A percentile compares a stretch with the other conserved stretches of the same genome.
Conservation (phyloP, 352 stramenopile genomes). For the Globisporangium echinulatum region DNA sequence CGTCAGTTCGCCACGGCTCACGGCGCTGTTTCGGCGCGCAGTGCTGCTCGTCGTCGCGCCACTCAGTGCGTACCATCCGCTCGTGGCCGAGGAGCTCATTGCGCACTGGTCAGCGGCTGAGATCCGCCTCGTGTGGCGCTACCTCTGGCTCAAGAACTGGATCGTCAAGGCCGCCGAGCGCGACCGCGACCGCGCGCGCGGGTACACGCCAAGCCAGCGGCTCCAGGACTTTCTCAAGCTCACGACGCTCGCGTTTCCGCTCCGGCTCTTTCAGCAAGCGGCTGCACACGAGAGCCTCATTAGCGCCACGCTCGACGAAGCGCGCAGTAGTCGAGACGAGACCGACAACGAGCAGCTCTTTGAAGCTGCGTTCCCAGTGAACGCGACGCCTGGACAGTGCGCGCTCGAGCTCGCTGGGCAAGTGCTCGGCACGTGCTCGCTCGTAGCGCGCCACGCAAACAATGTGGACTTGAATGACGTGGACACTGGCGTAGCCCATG, state of each 20-base stretch:
- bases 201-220: slow-evolving; percentile 53
- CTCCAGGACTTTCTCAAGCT: slow-evolving; percentile 71
- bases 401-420: slow-evolving; percentile 59
- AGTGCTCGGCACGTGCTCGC: slow-evolving; percentile 57
- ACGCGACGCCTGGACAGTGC: slow-evolving; percentile 63
- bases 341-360: slow-evolving; percentile 32
- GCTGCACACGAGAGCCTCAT: slow-evolving; percentile 71
- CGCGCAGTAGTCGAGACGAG: not conserved
- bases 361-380: slow-evolving; percentile 62
- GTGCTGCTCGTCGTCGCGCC: slow-evolving; percentile 80
- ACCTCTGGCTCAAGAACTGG: slow-evolving; percentile 83
- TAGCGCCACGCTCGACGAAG: slow-evolving; percentile 52
- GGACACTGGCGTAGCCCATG: too few species aligned
- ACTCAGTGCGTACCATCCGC: slow-evolving; percentile 63
- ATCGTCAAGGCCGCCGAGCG: slow-evolving; percentile 72
- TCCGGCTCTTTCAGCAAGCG: slow-evolving; percentile 66
- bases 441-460: slow-evolving; percentile 31
- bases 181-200: slow-evolving; percentile 62
- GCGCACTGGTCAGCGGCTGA: slow-evolving; percentile 68
- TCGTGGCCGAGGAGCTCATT: slow-evolving; percentile 80
- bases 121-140: slow-evolving; percentile 76
- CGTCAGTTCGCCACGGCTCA: slow-evolving; percentile 42
- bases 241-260: slow-evolving; percentile 56
- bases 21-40: slow-evolving; percentile 65
- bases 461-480: not conserved